Evolutionary conservation across 2,329 filamentous ascomycete genomes (phyloP).

Genomic region (Ceratocystis papillata): DNA sequence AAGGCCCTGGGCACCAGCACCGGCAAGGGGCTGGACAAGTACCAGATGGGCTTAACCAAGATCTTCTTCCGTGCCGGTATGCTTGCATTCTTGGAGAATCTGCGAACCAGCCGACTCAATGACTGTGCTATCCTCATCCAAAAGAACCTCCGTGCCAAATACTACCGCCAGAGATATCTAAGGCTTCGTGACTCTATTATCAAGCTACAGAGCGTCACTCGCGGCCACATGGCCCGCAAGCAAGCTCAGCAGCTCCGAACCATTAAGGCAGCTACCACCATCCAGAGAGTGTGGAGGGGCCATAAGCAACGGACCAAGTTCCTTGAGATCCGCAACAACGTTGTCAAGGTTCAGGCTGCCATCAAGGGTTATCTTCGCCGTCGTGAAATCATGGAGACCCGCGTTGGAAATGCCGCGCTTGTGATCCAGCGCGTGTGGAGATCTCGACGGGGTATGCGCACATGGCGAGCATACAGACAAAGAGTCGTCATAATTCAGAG

Average conservation of each 20-base stretch:
- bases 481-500: conserved; percentile 87
- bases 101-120: conserved; percentile 80
- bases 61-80: conserved; percentile 99
- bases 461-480: conserved; percentile 79
- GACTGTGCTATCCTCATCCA: conserved; percentile 96
- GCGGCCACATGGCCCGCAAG: conserved; percentile 68
- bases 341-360: conserved; percentile 78
- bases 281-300: conserved; percentile 90
- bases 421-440: conserved; percentile 89
- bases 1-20: conserved; percentile 75
- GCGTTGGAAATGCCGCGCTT: conserved; percentile 79
- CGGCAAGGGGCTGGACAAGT: conserved; percentile 73
- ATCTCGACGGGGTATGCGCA: conserved; percentile 61
- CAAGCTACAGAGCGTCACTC: conserved; percentile 62
- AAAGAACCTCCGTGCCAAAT: conserved; percentile 93
- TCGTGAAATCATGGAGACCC: conserved; percentile 86
- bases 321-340: conserved; percentile 64
- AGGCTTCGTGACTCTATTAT: conserved; percentile 75
- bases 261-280: conserved; percentile 79
- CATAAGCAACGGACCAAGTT: conserved; percentile 79
- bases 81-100: conserved; percentile 93
- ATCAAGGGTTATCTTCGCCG: conserved; percentile 87
- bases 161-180: conserved; percentile 84
- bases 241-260: conserved; percentile 70
- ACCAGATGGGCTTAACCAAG: conserved; percentile 93